Evolutionary conservation across 495 filamentous ascomycete species (phyloP).

Genomic region (Trichoderma parareesei): DNA sequence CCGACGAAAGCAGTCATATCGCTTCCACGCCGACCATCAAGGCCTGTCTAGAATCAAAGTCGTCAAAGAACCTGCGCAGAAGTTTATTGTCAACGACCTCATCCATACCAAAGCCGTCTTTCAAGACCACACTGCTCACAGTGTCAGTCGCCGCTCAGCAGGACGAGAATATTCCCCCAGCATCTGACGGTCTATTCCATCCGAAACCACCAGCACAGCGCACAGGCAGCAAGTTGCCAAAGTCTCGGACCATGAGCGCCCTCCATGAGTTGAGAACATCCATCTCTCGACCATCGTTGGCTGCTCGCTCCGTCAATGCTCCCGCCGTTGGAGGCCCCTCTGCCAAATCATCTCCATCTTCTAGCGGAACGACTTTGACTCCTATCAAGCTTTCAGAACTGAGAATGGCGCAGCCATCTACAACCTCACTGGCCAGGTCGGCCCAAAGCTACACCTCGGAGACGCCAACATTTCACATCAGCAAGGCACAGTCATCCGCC

Average conservation of each 20-base stretch:
- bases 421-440: constrained; percentile 13
- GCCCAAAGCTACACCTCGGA: neutral
- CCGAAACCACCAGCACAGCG: neutral
- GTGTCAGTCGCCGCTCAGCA: neutral
- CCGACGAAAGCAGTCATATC: constrained; percentile 11
- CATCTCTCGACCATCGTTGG: constrained; percentile 27
- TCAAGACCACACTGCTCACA: neutral
- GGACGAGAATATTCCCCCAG: constrained; percentile 13
- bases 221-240: constrained; percentile 17
- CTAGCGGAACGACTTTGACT: neutral
- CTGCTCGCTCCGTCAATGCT: constrained; percentile 6
- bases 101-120: neutral
- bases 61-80: neutral
- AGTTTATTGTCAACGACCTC: neutral
- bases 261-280: constrained; percentile 31
- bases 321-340: neutral
- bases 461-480: constrained; percentile 13
- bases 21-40: constrained; percentile 4
- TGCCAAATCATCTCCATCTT: constrained; percentile 16
- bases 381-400: neutral
- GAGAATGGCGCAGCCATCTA: neutral
- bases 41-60: neutral
- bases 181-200: neutral
- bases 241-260: constrained; percentile 31
- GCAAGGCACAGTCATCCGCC: constrained; percentile 22